Percentiles rank a stretch among this genome's conserved stretches.
Conservation (phyloP, 208 protist genomes). For the Strigomonas oncopelti region DNA sequence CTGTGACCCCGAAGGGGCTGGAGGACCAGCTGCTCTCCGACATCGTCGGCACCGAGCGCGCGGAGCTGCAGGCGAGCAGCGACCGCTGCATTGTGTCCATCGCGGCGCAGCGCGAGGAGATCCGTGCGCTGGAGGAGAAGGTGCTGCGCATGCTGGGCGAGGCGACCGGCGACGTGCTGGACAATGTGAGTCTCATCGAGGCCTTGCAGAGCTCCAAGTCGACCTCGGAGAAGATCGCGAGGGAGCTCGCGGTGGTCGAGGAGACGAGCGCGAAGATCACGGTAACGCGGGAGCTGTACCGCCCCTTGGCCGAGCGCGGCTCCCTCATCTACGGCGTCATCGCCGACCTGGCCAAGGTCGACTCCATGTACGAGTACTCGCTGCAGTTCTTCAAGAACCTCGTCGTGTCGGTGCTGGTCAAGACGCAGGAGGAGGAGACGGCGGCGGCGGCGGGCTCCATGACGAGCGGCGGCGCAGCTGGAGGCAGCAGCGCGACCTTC, state of each 20-base stretch:
- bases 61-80: conserved; percentile 79
- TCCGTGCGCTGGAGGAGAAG: conserved; percentile 90
- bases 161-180: conserved; percentile 92
- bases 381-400: conserved; percentile 90
- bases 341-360: conserved; percentile 80
- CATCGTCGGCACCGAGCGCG: conserved; percentile 84
- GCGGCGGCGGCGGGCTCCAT: conserved; percentile 3
- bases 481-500: background rate
- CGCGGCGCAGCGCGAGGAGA: conserved; percentile 88
- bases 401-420: conserved; percentile 78
- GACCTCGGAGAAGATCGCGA: conserved; percentile 86
- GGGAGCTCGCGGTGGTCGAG: conserved; percentile 86
- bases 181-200: conserved; percentile 93
- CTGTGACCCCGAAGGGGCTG: conserved; percentile 85
- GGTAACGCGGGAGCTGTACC: conserved; percentile 87
- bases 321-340: conserved; percentile 94
- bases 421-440: conserved; percentile 28
- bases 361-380: conserved; percentile 94
- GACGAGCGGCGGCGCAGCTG: background rate
- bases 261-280: conserved; percentile 92
- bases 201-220: conserved; percentile 89
- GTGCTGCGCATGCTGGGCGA: conserved; percentile 91
- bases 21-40: conserved; percentile 91
- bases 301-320: conserved; percentile 87
- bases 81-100: conserved; percentile 92